Evolutionary conservation across 2,329 filamentous ascomycete genomes (phyloP).

Genomic region (Shiraia bambusicola): DNA sequence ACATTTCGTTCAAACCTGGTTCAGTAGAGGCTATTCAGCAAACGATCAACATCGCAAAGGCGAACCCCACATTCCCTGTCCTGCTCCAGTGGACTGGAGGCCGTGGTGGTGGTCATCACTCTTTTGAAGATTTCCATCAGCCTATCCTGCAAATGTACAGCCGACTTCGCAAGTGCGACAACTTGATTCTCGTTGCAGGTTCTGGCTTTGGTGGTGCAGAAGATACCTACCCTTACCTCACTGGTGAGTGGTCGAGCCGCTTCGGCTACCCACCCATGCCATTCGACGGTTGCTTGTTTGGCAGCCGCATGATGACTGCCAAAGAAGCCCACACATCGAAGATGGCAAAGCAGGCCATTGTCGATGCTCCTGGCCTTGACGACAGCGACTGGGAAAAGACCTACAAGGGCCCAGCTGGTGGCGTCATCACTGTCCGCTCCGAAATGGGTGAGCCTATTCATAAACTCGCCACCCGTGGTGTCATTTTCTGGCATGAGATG

Average conservation of each 20-base stretch:
- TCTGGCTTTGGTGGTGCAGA: constrained; percentile 52
- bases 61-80: constrained; percentile 49
- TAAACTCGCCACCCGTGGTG: constrained; percentile 95
- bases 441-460: constrained; percentile 99
- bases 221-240: constrained; percentile 52
- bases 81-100: constrained; percentile 55
- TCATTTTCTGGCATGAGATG: constrained; percentile 98
- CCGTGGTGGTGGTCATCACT: constrained; percentile 54
- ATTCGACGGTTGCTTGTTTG: constrained; percentile 51
- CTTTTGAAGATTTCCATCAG: constrained; percentile 54
- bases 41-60: constrained; percentile 51
- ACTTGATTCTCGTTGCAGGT: constrained; percentile 51
- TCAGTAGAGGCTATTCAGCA: constrained; percentile 50
- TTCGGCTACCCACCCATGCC: constrained; percentile 52
- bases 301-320: constrained; percentile 52
- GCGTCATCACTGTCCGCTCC: constrained; percentile 92
- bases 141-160: constrained; percentile 52
- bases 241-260: constrained; percentile 47
- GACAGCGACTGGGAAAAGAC: constrained; percentile 51
- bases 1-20: constrained; percentile 53
- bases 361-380: constrained; percentile 46
- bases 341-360: constrained; percentile 49
- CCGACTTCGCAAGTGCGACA: constrained; percentile 48
- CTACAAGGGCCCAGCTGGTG: constrained; percentile 73
- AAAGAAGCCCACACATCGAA: constrained; percentile 50